Percentiles rank a stretch among this genome's conserved stretches.
These are phyloP conservation scores for Voacanga thouarsii DNA, from an alignment of 257 asterid genomes.

Conservation along the genomic window DNA sequence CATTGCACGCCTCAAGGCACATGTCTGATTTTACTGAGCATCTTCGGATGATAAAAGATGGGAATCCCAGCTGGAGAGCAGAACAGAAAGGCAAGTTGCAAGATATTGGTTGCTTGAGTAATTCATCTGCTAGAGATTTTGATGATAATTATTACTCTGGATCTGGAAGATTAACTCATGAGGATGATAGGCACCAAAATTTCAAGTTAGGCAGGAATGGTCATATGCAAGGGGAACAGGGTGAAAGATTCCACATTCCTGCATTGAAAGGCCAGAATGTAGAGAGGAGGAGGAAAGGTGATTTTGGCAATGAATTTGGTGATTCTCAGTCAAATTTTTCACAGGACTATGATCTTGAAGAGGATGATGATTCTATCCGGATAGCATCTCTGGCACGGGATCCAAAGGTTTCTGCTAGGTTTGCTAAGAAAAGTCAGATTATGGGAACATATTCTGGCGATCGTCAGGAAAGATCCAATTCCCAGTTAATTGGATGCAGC, in stretches of 20 bases:
- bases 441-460: constrained; percentile 41
- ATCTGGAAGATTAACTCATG: constrained; percentile 34
- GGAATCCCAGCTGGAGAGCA: constrained; percentile 28
- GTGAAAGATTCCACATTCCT: constrained; percentile 46
- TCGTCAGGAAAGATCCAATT: constrained; percentile 55
- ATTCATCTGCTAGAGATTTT: constrained; percentile 39
- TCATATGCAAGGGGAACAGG: constrained; percentile 47
- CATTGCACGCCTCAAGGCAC: constrained; percentile 37
- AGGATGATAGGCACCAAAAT: constrained; percentile 44
- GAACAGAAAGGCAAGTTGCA: constrained; percentile 69
- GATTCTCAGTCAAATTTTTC: constrained; percentile 48
- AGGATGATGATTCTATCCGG: constrained; percentile 58
- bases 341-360: constrained; percentile 43
- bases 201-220: constrained; percentile 59
- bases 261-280: constrained; percentile 30
- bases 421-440: constrained; percentile 64
- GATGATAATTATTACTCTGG: constrained; percentile 46
- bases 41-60: constrained; percentile 37
- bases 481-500: constrained; percentile 61
- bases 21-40: constrained; percentile 40
- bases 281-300: constrained; percentile 56
- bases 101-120: constrained; percentile 53
- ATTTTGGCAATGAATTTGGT: constrained; percentile 38
- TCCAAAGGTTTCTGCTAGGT: constrained; percentile 50
- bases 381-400: constrained; percentile 44